phyloP scores from a whole-genome alignment of 2,329 filamentous ascomycete genomes.

The Teratosphaeria nubilosa region DNA sequence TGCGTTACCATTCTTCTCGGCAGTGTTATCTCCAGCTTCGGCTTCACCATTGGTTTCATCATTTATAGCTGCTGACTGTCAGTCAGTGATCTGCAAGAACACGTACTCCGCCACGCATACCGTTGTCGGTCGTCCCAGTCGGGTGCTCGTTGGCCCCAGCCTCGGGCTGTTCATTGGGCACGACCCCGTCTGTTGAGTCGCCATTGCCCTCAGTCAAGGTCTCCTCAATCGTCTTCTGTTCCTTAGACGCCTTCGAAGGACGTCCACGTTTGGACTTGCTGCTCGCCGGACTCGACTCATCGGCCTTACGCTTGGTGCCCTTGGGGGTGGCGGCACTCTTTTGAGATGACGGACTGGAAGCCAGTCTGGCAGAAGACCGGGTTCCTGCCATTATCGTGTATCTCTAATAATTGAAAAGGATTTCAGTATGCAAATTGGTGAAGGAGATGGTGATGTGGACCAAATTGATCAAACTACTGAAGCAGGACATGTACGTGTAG shows the following conservation, averaged over 20 bases:
- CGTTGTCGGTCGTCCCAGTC: slow-evolving; percentile 5
- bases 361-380: slow-evolving; percentile 19
- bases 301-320: slow-evolving; percentile 24
- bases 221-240: slow-evolving; percentile 46
- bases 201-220: slow-evolving; percentile 32
- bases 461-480: background rate
- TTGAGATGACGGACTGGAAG: slow-evolving; percentile 13
- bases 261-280: slow-evolving; percentile 33
- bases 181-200: slow-evolving; percentile 9
- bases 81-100: slow-evolving; percentile 7
- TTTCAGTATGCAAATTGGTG: background rate
- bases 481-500: background rate
- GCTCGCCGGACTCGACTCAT: slow-evolving; percentile 17
- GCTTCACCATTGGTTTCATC: slow-evolving; percentile 3
- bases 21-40: slow-evolving; percentile 2
- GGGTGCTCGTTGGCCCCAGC: background rate
- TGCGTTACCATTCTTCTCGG: slow-evolving; percentile 11
- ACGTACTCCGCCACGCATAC: slow-evolving; percentile 3
- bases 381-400: slow-evolving; percentile 20
- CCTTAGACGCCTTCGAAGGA: slow-evolving; percentile 28
- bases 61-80: slow-evolving; percentile 8
- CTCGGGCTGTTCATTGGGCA: slow-evolving; percentile 14
- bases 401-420: background rate
- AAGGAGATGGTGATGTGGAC: background rate
- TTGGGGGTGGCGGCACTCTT: slow-evolving; percentile 7